Evolutionary conservation across 2,329 filamentous ascomycete genomes (phyloP), one percentile per base, ranked within the genome.

Genomic region (Leptosphaerulina australis): DNA sequence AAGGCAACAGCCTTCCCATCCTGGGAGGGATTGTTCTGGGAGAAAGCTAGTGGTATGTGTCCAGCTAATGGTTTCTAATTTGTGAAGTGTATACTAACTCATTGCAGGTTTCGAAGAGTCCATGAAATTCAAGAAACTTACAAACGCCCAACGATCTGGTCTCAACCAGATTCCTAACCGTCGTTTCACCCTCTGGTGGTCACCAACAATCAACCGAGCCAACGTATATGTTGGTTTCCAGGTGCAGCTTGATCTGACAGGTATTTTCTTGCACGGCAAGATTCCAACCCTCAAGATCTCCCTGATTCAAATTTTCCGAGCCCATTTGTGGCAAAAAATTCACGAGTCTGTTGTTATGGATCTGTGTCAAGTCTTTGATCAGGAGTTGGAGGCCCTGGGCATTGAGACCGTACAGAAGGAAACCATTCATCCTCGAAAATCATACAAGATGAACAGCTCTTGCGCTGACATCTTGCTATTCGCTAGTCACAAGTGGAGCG

Each of bases 361-460:
- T 80, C 76, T 99, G 68, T 97, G 94, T 64, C 95, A 99, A 71
- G 94, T 99, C 11, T 96, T 99, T 63, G 94, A 99, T 62, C 93
- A 97, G 69, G 94, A 99, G 71, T 79, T 99, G 33, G 94, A 99
- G 73, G 91, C 94, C 24, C 80, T 99, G 3, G 92, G 92, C 26
- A 97, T 99, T 50, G 94, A 99, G 75, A 95, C 91, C 2, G 94
- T 97, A 4, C 94, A 99, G 71, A 99, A 99, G 76, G 94, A 99
- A 78, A 97, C 94, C 0, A 99, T 99, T 52, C 94, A 99, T 79
- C 94, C 94, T 43, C 85, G 94, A 84, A 99, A 99, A 77, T 97
- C 91, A 4, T 99, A 99, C 84, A 99, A 99, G 84, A 99, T 99
- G 94, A 99, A 99, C 81, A 97, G 92, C 67, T 97, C 93, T 50